Base-by-base conservation (phyloP, 2,329 filamentous ascomycete genomes). In the Penicillium sp. region DNA sequence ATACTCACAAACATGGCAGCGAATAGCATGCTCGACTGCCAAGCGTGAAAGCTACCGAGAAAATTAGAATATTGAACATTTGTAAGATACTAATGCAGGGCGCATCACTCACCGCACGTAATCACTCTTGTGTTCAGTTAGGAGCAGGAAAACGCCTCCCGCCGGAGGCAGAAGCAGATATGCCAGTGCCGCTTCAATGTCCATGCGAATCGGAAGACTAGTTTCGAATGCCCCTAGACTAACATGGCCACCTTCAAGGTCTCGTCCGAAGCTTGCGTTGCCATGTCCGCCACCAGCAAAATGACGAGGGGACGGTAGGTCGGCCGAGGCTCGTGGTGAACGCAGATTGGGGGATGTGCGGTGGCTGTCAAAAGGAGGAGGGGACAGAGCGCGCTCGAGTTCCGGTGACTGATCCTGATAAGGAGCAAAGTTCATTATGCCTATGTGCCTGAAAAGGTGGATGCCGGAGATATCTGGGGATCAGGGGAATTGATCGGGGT, bases 351-450 rank as follows among this genome's bases (percentile, higher is more conserved):
- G 83, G 70, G 76, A 84, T 71, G 68, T 87, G 58, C 66, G 54
- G 50, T 73, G 68, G 33, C 62, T 52, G 29, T 70, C 66, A 7
- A 64, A 59, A 75, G 81, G 73, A 10, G 84, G 80, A 44, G 90
- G 89, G 16, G 89, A 95, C 67, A 90, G 80, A 44, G 87, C 83
- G 64, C 92, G 88, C 59, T 84, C 82, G 61, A 86, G 80, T 75
- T 97, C 91, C 9, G 93, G 93, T 13, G 87, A 87, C 41, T 87
- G 87, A 71, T 92, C 92, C 76, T 97, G 93, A 74, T 97, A 99
- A 31, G 93, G 93, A 38, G 93, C 93, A 70, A 97, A 99, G 75
- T 96, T 88, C 88, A 93, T 93, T 48, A 62, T 75, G 53, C 48
- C 11, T 22, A 34, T 7, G 14, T 40, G 31, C n/a, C 36, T 33